Base-by-base conservation (phyloP, 139 green algal genomes). In the Microglena sp. region DNA sequence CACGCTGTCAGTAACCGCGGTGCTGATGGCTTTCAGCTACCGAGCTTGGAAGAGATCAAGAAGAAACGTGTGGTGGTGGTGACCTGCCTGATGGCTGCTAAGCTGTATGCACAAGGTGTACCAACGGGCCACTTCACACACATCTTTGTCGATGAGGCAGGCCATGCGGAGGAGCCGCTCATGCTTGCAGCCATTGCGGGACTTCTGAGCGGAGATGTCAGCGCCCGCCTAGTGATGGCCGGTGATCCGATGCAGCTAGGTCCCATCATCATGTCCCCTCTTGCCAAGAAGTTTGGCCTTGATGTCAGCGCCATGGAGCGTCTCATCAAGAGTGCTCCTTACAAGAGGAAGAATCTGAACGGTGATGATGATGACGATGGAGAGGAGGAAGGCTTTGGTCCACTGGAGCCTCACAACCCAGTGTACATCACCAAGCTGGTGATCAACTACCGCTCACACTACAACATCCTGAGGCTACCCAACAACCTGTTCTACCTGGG, bases 401-500 rank as follows among this genome's bases (percentile, higher is more conserved):
- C n/a, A n/a, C n/a, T 59, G 33, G 31, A 44, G 55, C 43, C 58
- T n/a, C 71, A 74, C 56, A 36, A 35, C 50, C 34, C 45, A 26
- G 2, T 34, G 22, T 79, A 64, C 67, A 72, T 75, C 66, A 80
- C 72, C 62, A 77, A 78, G 72, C 75, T 95, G 50, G 59, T 90
- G 7, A 60, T 59, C 55, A 95, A 95, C 84, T 95, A 93, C 82
- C 81, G 87, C 45, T 85, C 75, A 7, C 88, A 93, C 66, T 36
- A 58, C 6, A 61, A 45, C 24, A 77, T 95, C 55, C 72, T 95
- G 68, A n/a, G 62, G 43, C 66, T 95, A 45, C 86, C 88, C 45
- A 80, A 62, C 60, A 45, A 56, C 15, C 64, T 89, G 11, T 95
- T 95, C 67, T 95, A 95, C 65, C 15, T 71, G 15, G 70, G 63